Percentiles rank a stretch among this genome's conserved stretches.
Evolutionary conservation across 139 green algal genomes (phyloP).

Genomic region (Tetraselmis chui): DNA sequence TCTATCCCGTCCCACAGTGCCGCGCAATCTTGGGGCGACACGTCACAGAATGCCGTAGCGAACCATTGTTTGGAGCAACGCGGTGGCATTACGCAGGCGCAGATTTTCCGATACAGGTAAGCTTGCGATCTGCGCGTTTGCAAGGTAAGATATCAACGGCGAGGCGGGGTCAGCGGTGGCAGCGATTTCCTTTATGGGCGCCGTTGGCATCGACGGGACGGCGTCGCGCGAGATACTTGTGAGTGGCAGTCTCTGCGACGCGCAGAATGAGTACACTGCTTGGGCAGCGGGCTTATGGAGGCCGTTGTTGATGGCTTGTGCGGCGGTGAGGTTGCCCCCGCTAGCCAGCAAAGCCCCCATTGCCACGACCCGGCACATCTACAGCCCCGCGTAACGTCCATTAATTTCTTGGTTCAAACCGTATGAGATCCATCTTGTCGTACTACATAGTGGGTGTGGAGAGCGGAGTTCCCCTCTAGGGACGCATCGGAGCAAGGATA

Average conservation of each 20-base stretch:
- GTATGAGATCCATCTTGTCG: too few relatives aligned
- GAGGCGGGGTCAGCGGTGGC: too few relatives aligned
- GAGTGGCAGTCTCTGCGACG: neutral
- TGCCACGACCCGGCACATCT: neutral
- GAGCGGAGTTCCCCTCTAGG: too few relatives aligned
- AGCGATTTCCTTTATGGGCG: neutral
- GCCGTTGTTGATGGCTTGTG: neutral
- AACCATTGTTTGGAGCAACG: neutral
- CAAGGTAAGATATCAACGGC: neutral
- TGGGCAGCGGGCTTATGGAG: neutral
- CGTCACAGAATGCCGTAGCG: neutral
- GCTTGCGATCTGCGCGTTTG: neutral
- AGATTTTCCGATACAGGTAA: neutral
- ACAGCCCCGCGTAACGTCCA: too few relatives aligned
- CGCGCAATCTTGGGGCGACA: neutral
- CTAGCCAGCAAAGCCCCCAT: neutral
- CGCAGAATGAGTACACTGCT: neutral
- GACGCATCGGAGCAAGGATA: too few relatives aligned
- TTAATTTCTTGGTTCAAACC: too few relatives aligned
- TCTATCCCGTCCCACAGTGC: neutral
- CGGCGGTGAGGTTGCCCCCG: neutral
- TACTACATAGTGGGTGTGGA: too few relatives aligned
- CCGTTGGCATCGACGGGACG: neutral
- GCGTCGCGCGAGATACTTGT: neutral
- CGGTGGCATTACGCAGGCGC: neutral